Percentiles rank a stretch among this genome's conserved stretches.
Conservation (phyloP, 768 basidiomycete genomes). For the Boletales sp. region DNA sequence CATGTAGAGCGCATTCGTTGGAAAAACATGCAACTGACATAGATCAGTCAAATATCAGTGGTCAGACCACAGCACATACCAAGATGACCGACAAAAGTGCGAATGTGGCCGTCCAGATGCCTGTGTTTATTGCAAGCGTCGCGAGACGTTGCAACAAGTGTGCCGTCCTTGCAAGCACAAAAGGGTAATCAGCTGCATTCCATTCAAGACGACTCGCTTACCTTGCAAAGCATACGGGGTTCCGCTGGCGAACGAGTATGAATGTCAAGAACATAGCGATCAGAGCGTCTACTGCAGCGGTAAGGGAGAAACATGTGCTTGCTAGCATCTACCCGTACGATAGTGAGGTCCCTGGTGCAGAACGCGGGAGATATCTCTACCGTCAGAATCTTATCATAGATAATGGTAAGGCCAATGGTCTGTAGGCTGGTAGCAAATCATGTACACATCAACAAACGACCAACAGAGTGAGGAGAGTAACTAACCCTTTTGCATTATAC, state of each 20-base stretch:
- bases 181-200: too few species aligned
- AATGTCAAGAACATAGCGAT: too few species aligned
- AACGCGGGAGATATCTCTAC: background rate
- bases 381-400: background rate
- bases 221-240: too few species aligned
- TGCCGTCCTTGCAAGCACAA: background rate
- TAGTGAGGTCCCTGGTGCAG: too few species aligned
- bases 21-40: too few species aligned
- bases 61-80: constrained; percentile 30
- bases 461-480: background rate
- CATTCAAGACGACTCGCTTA: too few species aligned
- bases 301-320: too few species aligned
- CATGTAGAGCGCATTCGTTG: too few species aligned
- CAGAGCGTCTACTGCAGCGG: too few species aligned
- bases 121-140: constrained; percentile 5
- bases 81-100: constrained; percentile 30
- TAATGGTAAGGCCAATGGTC: background rate
- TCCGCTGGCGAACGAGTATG: too few species aligned
- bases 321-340: too few species aligned
- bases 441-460: background rate
- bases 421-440: background rate
- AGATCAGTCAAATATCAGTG: background rate
- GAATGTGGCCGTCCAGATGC: constrained; percentile 48
- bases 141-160: background rate
- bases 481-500: background rate